Base-by-base conservation (phyloP, 106 monocot genomes). In the Apostasia ramifera region DNA sequence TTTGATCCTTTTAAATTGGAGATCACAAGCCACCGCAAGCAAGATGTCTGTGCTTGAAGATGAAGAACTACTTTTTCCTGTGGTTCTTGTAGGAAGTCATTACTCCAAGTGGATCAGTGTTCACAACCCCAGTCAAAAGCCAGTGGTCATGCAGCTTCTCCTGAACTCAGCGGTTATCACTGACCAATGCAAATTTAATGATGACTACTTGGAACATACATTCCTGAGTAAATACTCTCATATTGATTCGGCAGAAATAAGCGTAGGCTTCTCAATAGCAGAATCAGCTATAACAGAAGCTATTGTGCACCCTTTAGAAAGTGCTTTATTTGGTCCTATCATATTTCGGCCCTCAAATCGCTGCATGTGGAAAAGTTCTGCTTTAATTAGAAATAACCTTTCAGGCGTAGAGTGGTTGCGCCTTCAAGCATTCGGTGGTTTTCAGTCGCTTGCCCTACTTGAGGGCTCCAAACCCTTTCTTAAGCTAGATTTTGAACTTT, bases 371-470 rank as follows among this genome's bases (percentile, higher is more conserved):
- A 88, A 77, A 51, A 91, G 88, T 69, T 83, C 83, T 66, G 85
- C 71, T 71, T 70, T 94, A 72, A 85, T 94, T 70, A 82, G 91
- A 55, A 94, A 77, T 53, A 91, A 94, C 53, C 77, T 94, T 55
- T 88, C 94, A 77, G 91, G 94, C 47, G 78, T 91, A 37, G 94
- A 94, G 66, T 88, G 81, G 94, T 48, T 94, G 44, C 75, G 80
- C 66, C 68, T 94, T 71, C 80, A 40, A 60, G 90, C 82, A 61
- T 71, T 81, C 68, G 91, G 88, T 57, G 94, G 88, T 10, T 77
- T 76, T 8, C 81, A 79, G 67, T 81, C 79, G 1, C 71, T 94
- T 4, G 59, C 71, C 62, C 71, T 91, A 42, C 73, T 88, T 47
- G 91, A 91, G 52, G 88, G 77, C 40, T 80, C 91, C 65, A 67